Evolutionary conservation across 208 protist species (phyloP).

Genomic region (Kentomonas sorsogonicus): DNA sequence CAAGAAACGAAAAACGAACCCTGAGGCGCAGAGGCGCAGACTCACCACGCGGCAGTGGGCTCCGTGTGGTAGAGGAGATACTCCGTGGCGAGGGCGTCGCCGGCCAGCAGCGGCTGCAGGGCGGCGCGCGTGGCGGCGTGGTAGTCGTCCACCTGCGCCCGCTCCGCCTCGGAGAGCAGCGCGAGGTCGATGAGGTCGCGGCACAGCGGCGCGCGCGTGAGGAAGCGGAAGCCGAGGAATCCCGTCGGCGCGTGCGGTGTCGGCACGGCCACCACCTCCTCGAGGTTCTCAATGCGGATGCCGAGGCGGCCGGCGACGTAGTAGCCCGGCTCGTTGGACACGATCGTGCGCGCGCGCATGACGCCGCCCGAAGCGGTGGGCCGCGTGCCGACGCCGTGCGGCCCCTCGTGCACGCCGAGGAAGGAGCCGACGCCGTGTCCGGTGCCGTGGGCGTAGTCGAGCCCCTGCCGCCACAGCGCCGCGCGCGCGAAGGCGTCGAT

Average conservation of each 20-base stretch:
- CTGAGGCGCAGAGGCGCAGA: too few species aligned
- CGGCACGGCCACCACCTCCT: conserved; percentile 67
- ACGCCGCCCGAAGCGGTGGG: conserved; percentile 41
- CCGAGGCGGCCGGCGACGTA: conserved; percentile 97
- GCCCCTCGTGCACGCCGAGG: conserved; percentile 96
- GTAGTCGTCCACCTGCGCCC: conserved; percentile 74
- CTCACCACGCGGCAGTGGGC: conserved; percentile 17
- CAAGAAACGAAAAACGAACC: too few species aligned
- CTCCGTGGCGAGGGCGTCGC: conserved; percentile 40
- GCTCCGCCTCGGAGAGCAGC: conserved; percentile 67
- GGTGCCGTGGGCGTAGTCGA: conserved; percentile 96
- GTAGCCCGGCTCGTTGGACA: conserved; percentile 95
- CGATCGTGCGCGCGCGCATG: conserved; percentile 55
- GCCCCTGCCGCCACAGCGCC: conserved; percentile 89
- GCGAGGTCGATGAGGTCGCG: conserved; percentile 80
- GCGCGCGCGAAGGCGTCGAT: conserved; percentile 89
- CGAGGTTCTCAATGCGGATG: conserved; percentile 97
- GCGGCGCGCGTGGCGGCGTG: conserved; percentile 41
- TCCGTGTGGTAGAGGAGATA: conserved; percentile 78
- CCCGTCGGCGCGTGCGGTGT: conserved; percentile 55
- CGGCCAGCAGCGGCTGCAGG: conserved; percentile 43
- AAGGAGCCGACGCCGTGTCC: conserved; percentile 97
- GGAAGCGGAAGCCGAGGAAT: conserved; percentile 66
- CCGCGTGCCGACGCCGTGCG: conserved; percentile 64
- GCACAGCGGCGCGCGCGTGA: conserved; percentile 91